Conservation (phyloP, 2,329 filamentous ascomycete genomes). For the Eurotiales sp. region DNA sequence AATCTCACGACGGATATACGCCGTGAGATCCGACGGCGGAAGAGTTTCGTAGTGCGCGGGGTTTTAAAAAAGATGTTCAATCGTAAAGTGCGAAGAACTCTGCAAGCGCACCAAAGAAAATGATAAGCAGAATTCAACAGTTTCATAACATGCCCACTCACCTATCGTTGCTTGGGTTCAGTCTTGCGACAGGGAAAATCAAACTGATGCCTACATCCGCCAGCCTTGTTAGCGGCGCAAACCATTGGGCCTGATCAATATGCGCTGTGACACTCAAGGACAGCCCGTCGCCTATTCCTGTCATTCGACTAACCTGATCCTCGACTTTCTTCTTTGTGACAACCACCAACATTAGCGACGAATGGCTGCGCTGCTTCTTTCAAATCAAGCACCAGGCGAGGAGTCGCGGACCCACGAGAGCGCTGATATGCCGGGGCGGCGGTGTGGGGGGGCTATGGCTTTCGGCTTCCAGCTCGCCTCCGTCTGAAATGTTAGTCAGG, state of each 20-base stretch:
- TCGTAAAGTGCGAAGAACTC: too few species aligned
- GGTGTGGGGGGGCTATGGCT: slow-evolving; percentile 3
- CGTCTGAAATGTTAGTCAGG: not conserved
- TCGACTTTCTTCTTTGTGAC: not conserved
- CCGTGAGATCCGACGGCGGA: too few species aligned
- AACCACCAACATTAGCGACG: not conserved
- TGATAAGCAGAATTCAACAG: too few species aligned
- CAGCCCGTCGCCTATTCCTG: not conserved
- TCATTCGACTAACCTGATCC: not conserved
- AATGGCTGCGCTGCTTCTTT: not conserved
- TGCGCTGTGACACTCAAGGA: not conserved
- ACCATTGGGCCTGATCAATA: not conserved
- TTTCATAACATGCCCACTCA: too few species aligned
- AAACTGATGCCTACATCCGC: too few species aligned
- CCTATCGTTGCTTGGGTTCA: too few species aligned
- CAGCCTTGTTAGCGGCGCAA: not conserved
- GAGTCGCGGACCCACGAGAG: not conserved
- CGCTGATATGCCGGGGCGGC: slow-evolving; percentile 1
- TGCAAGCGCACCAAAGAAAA: too few species aligned
- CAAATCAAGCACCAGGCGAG: not conserved
- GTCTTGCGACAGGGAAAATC: too few species aligned
- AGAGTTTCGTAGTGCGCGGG: too few species aligned
- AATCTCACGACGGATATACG: too few species aligned
- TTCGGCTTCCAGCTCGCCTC: not conserved
- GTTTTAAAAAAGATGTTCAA: too few species aligned